phyloP scores from a whole-genome alignment of 2,329 filamentous ascomycete species.

The Talaromyces sp. region DNA sequence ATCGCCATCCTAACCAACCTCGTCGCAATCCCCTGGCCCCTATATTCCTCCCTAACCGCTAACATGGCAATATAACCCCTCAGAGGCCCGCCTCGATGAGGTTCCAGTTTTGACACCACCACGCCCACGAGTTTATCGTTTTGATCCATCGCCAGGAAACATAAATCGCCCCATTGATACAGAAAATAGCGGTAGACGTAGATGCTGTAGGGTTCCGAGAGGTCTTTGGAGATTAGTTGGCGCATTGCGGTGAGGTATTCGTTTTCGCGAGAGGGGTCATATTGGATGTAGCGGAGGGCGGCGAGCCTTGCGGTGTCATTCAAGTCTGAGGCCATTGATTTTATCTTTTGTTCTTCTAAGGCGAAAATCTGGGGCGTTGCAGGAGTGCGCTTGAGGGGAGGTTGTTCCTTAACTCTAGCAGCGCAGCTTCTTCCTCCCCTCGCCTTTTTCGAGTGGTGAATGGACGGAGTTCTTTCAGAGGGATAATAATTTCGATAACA shows the following conservation, averaged over 20 bases:
- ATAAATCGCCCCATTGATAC: conserved; percentile 97
- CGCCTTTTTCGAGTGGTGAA: background rate
- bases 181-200: conserved; percentile 99
- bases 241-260: conserved; percentile 80
- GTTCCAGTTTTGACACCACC: conserved; percentile 90
- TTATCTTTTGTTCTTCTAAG: background rate
- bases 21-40: conserved; percentile 84
- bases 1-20: conserved; percentile 86
- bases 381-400: background rate
- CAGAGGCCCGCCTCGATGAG: conserved; percentile 79
- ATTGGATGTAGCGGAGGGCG: conserved; percentile 56
- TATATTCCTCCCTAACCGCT: conserved; percentile 76
- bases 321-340: conserved; percentile 19
- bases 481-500: background rate
- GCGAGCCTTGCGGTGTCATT: conserved; percentile 38
- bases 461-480: background rate
- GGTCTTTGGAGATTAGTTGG: conserved; percentile 88
- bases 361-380: too few relatives aligned
- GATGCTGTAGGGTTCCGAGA: conserved; percentile 98
- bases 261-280: conserved; percentile 59
- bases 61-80: conserved; percentile 98
- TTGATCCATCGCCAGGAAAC: conserved; percentile 72
- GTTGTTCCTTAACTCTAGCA: background rate
- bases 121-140: conserved; percentile 71
- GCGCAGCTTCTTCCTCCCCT: background rate